Evolutionary conservation across 148 eudicot species (phyloP), one percentile per base, ranked within the genome.

Genomic region (Silene uniflora): DNA sequence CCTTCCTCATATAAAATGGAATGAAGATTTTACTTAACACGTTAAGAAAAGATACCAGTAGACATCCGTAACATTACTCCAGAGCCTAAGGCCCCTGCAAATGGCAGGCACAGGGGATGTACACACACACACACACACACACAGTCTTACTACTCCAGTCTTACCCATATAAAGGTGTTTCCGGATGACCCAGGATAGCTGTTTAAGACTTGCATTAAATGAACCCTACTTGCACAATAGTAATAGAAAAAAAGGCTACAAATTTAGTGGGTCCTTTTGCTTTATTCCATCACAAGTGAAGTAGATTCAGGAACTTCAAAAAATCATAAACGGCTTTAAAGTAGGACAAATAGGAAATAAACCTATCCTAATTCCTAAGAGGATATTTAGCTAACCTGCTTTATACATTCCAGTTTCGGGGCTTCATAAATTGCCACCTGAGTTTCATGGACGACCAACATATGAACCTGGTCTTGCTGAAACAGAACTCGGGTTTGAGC

Each of bases 341-440:
- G n/a, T n/a, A n/a, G n/a, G n/a, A n/a, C n/a, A n/a, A n/a, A n/a
- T n/a, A n/a, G n/a, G n/a, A n/a, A n/a, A n/a, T n/a, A n/a, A n/a
- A n/a, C n/a, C n/a, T n/a, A n/a, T n/a, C n/a, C n/a, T n/a, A n/a
- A n/a, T n/a, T n/a, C n/a, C n/a, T n/a, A n/a, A n/a, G n/a, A n/a
- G n/a, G n/a, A n/a, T n/a, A n/a, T n/a, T 32, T 32, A 39, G 44
- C 10, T 39, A 39, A 6, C 39, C 44, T 39, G 44, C 8, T 39
- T 6, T 39, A 39, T 80, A 63, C 91, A 90, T 47, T 92, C 89
- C 11, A 94, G 86, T 74, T 90, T 90, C 35, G 84, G 84, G 67
- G 98, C 82, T 77, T 94, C 98, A 86, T 83, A 94, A 47, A 94
- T 85, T 18, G 96, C 95, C 76, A 94, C 86, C 76, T 90, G 98